Evolutionary conservation across 768 basidiomycete species (phyloP).

Genomic region (Suillus subluteus): DNA sequence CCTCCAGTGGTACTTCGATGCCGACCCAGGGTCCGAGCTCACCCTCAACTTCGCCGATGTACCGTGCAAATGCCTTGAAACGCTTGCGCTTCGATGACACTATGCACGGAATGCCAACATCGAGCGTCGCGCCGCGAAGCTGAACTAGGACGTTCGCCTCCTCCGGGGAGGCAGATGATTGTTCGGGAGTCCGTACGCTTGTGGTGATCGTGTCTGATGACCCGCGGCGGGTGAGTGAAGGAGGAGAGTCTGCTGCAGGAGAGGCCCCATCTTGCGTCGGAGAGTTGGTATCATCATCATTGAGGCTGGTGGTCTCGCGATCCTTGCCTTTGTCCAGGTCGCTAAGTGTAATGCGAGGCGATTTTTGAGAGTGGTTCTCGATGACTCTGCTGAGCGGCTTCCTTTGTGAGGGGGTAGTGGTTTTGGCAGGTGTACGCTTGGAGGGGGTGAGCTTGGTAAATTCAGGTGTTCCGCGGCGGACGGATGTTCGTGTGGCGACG

Average conservation of each 20-base stretch:
- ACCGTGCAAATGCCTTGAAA: slow-evolving; percentile 85
- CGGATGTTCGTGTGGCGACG: slow-evolving; percentile 24
- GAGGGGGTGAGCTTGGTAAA: slow-evolving; percentile 25
- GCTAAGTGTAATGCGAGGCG: slow-evolving; percentile 3
- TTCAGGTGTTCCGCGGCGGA: slow-evolving; percentile 28
- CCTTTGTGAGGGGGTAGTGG: neutral
- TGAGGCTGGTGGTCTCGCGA: slow-evolving; percentile 1
- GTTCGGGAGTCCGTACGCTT: slow-evolving; percentile 22
- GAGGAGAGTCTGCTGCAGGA: slow-evolving; percentile 10
- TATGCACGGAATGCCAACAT: slow-evolving; percentile 90
- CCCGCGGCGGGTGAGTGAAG: slow-evolving; percentile 25
- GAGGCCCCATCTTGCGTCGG: neutral
- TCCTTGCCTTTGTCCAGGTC: slow-evolving; percentile 11
- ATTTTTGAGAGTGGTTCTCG: slow-evolving; percentile 14
- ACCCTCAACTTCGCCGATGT: slow-evolving; percentile 86
- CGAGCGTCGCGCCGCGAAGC: slow-evolving; percentile 72
- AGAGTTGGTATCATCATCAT: slow-evolving; percentile 1
- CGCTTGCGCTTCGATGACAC: slow-evolving; percentile 81
- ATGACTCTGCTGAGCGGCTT: slow-evolving; percentile 17
- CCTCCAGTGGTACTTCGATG: slow-evolving; percentile 77
- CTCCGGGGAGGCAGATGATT: slow-evolving; percentile 28
- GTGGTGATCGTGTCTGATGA: slow-evolving; percentile 34
- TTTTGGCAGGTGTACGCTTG: slow-evolving; percentile 6
- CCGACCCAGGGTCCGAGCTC: slow-evolving; percentile 89
- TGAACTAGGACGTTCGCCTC: slow-evolving; percentile 21